Evolutionary conservation across 345 rosid species (phyloP).

Genomic region (Cardamine occulta): DNA sequence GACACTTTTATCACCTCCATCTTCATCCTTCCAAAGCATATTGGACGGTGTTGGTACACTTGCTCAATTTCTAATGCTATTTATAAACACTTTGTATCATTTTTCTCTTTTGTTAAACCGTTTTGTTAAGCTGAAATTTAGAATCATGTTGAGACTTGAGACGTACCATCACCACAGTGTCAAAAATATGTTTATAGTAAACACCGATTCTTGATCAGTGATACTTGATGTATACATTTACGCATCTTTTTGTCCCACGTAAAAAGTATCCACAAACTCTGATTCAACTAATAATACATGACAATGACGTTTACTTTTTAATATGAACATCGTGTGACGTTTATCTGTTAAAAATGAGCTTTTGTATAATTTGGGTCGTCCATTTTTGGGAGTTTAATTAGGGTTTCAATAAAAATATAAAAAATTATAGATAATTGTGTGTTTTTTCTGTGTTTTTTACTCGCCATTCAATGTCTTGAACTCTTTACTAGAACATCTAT

Average conservation of each 20-base stretch:
- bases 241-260: not conserved
- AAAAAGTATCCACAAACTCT: not conserved
- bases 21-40: not conserved
- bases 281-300: conserved; percentile 1
- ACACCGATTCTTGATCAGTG: not conserved
- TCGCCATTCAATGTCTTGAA: not conserved
- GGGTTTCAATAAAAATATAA: not conserved
- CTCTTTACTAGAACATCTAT: not conserved
- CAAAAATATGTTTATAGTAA: not conserved
- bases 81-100: not conserved
- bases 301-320: not conserved
- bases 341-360: not conserved
- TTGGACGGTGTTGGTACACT: conserved; percentile 16
- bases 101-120: not conserved
- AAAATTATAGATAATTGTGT: too few species aligned
- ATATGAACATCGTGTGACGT: not conserved
- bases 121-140: not conserved
- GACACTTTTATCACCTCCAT: not conserved
- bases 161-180: not conserved
- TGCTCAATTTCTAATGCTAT: not conserved
- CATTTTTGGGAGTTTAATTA: not conserved
- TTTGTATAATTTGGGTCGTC: not conserved
- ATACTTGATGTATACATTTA: not conserved
- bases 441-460: not conserved
- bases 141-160: not conserved